Evolutionary conservation across 2,329 filamentous ascomycete species (phyloP), one percentile per base, ranked within the genome.

Genomic region (Talaromyces sp.): DNA sequence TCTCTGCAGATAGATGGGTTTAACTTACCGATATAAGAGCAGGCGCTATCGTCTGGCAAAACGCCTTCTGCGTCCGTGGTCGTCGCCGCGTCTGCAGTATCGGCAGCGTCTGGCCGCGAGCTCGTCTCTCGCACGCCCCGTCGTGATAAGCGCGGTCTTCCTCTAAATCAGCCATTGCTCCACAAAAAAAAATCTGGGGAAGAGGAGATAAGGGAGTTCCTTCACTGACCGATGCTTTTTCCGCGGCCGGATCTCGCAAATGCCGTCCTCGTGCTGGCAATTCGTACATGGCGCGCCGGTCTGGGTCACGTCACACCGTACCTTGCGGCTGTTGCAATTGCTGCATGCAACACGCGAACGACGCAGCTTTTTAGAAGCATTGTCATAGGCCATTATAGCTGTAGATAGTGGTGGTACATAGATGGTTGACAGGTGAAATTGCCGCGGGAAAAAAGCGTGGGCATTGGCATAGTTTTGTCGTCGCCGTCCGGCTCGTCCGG

Each of bases 231-330:
- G 86, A 68, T 91, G 90, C 78, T 90, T 93, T 75, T 95, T 87
- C 65, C 56, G 56, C 8, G 56, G 43, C 21, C 88, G 86, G 29
- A 90, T 86, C 59, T 88, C 69, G 64, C 79, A 81, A 63, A 77
- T 74, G 51, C 80, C 78, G 62, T 78, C 77, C 59, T 81, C 79
- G 66, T 80, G 68, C 29, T 89, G 83, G 77, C 91, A 96, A 76
- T 96, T 96, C 58, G 89, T 91, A 75, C 91, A 96, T 1, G 91
- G 91, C 50, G 88, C 88, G 51, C 89, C 89, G 73, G 86, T 85
- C 74, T 96, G 91, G 61, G 95, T 91, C 61, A 96, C 92, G 78
- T 97, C 93, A 79, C 93, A 97, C 61, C 93, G 86, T 43, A 97
- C 92, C 74, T 97, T 97, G 71, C 93, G 87, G 59, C 89, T 87